A percentile compares a stretch with the other conserved stretches of the same genome.
These are phyloP conservation scores for Luffa aegyptiaca DNA, from an alignment of 306 rosid genomes.

Conservation along the genomic window DNA sequence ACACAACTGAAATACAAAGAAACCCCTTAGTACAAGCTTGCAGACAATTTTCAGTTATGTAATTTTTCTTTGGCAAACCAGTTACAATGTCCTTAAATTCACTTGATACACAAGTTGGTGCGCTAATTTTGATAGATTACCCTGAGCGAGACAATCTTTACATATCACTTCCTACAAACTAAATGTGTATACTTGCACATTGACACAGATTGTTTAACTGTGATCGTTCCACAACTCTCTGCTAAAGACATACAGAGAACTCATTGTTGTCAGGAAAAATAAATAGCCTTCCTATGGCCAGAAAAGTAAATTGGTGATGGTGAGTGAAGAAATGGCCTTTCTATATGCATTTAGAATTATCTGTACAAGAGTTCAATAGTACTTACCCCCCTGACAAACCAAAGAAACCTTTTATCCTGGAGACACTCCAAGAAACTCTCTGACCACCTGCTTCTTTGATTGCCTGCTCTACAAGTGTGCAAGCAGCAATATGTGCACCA, in stretches of 20 bases:
- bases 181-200: not conserved
- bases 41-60: too few species aligned
- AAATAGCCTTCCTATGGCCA: not conserved
- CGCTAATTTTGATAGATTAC: not conserved
- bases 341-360: not conserved
- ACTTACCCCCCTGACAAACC: constrained; percentile 94
- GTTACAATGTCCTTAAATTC: not conserved
- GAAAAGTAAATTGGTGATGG: not conserved
- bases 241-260: not conserved
- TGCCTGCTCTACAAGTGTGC: constrained; percentile 71
- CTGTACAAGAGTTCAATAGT: not conserved
- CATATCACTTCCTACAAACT: not conserved
- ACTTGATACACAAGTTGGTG: not conserved
- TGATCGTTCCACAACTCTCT: not conserved
- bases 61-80: not conserved
- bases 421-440: constrained; percentile 67
- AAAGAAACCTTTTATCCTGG: constrained; percentile 75
- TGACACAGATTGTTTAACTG: not conserved
- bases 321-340: not conserved
- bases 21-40: too few species aligned
- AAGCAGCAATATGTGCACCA: constrained; percentile 96
- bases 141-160: not conserved
- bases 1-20: too few species aligned
- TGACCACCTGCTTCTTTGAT: constrained; percentile 86
- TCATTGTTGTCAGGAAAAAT: not conserved